Evolutionary conservation across 2,329 filamentous ascomycete genomes (phyloP), one percentile per base, ranked within the genome.

Genomic region (Hymenoscyphus occultus): DNA sequence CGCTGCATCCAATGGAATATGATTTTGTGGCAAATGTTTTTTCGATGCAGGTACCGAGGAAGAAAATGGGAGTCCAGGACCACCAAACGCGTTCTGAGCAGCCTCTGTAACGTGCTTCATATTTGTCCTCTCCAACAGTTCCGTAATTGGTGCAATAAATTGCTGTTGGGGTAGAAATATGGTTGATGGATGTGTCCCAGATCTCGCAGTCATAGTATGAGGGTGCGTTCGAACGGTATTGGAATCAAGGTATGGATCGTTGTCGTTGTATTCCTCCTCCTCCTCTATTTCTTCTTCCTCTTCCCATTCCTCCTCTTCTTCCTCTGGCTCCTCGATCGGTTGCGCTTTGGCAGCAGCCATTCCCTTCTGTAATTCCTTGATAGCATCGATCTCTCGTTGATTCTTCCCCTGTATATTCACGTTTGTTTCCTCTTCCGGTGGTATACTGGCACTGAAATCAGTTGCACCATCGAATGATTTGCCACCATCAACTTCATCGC

Each of bases 31-130:
- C 39, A 84, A 79, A 39, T 79, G 83, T 72, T 79, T 85, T 72
- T 78, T 84, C 16, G 71, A 76, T 1, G 82, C 80, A 0, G 90
- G 89, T 2, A 90, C 93, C 1, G 88, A 84, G 0, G 90, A 87
- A 1, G 92, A 96, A 73, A 90, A 83, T 2, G 93, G 93, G 16
- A 98, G 80, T 0, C 88, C 86, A 3, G 78, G 78, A 0, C 94
- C 94, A 56, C 93, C 94, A 74, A 97, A 94, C 0, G 86, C 82
- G 56, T 82, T 84, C 70, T 91, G 86, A 0, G 93, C 91, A 1
- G 90, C 84, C 64, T 89, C 84, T 40, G 83, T 82, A 39, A 98
- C 81, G 74, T 99, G 95, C 64, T 87, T 90, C 56, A 88, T 85
- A 64, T 92, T 85, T 62, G 87, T 85, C 63, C 88, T 81, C 14